Evolutionary conservation across 2,329 filamentous ascomycete genomes (phyloP), one percentile per base, ranked within the genome.

Genomic region (Trichophyton benhamiae): DNA sequence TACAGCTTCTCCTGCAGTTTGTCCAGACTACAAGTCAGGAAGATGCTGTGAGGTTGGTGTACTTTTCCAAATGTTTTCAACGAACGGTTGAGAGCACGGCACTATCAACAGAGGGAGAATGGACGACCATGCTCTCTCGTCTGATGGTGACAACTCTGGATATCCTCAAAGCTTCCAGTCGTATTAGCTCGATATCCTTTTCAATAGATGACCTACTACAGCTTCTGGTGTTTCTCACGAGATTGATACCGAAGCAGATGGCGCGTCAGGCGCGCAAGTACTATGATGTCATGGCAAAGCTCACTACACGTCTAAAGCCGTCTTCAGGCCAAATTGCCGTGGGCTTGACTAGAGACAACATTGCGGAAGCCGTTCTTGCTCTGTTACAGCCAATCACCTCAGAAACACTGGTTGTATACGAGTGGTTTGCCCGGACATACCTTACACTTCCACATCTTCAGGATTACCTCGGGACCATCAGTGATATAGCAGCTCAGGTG

Each of bases 1-100:
- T 89, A 44, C 86, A 85, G 79, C 78, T 88, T 30, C 74, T 90
- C 30, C 81, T 87, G 13, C 84, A 88, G 67, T 86, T 87, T 65
- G 80, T 88, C 63, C 79, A 82, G 59, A 71, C 87, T 11, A 79
- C 69, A 58, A 72, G 74, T 48, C 67, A 68, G 27, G 69, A 70
- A 57, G 76, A 78, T 64, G 66, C 72, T 17, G 63, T 69, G 42
- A 72, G 77, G n/a, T 66, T 79, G 57, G 67, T 73, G n/a, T 77
- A 75, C 62, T 78, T 79, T 64, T 74, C 72, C 17, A 68, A 71
- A 63, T 72, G 72, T 13, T 74, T 79, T 41, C 70, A 75, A 61
- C 68, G 69, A 62, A 77, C 74, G 2, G 65, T 75, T 59, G 69
- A 70, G 48, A 68, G 71, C 46, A 68, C 72, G 5, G 71, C 72